Base-by-base conservation (phyloP, 345 rosid genomes). In the Lumnitzera racemosa region DNA sequence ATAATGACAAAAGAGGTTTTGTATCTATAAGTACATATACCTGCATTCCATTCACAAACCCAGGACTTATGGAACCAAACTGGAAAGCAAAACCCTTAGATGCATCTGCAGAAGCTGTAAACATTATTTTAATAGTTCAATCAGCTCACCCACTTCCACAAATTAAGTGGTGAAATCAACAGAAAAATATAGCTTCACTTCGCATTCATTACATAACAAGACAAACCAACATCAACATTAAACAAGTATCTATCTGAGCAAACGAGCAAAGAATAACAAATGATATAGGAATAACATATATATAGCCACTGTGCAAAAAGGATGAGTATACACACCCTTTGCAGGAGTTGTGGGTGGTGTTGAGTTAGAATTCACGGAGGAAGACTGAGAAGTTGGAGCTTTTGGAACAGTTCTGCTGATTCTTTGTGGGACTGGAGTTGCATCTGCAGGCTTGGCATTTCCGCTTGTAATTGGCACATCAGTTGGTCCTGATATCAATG, bases 11-110 rank as follows among this genome's bases (percentile, higher is more conserved):
- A 56, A 9, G 2, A 25, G 49, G 9, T 20, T 20, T 3, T 46
- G 51, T 51, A 43, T 53, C 3, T 12, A 24, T n/a, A n/a, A 46
- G n/a, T 14, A 16, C 15, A 5, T 36, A 53, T 70, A 88, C 86
- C 96, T 76, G 90, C 87, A 79, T 79, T 73, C 96, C 96, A 62
- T 87, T 77, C 87, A 90, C 76, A 63, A 76, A 66, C 58, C 83
- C 91, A 46, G 97, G 88, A 71, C 75, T 82, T 64, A 95, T 65
- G 49, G 97, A 81, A 67, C 99, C 99, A 75, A 90, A 95, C 24
- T 95, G 99, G 54, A 88, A 82, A 27, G 89, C 14, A 62, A 83
- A 84, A 58, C 69, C 76, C 75, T 84, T 81, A 11, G 96, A 82
- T n/a, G 80, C 65, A 67, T 90, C 96, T 68, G 67, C 88, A 46